phyloP scores from a whole-genome alignment of 331 rosid genomes.

The Phaseolus coccineus region DNA sequence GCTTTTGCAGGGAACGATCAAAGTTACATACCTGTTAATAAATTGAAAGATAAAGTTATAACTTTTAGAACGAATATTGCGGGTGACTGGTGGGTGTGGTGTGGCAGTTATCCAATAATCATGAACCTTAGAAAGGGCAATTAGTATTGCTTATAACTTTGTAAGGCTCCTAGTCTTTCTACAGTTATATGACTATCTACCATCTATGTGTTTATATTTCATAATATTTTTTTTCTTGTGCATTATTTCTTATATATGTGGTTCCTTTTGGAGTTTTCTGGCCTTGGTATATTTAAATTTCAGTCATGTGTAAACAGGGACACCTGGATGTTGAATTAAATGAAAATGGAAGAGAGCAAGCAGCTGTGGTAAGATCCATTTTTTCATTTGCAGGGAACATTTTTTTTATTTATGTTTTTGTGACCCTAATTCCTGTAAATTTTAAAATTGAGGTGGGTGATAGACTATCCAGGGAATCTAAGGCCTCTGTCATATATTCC shows the following conservation, averaged over 20 bases:
- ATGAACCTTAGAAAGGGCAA: background rate
- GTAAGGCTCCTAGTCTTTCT: background rate
- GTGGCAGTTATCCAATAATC: background rate
- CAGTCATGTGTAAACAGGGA: slow-evolving; percentile 63
- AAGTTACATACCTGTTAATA: background rate
- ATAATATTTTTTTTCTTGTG: slow-evolving; percentile 2
- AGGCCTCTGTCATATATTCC: slow-evolving; percentile 71
- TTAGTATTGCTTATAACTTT: background rate
- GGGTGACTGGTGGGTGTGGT: slow-evolving; percentile 15
- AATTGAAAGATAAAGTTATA: background rate
- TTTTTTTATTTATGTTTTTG: slow-evolving; percentile 15
- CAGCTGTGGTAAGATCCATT: slow-evolving; percentile 71
- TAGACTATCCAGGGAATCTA: slow-evolving; percentile 76
- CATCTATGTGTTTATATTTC: background rate
- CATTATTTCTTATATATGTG: slow-evolving; percentile 2
- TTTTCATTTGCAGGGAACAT: slow-evolving; percentile 14
- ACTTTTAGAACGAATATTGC: background rate
- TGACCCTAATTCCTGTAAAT: slow-evolving; percentile 33
- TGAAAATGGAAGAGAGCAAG: slow-evolving; percentile 92
- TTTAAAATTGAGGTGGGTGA: slow-evolving; percentile 73
- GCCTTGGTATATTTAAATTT: slow-evolving; percentile 26
- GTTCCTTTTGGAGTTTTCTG: slow-evolving; percentile 41
- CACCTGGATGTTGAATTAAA: slow-evolving; percentile 87
- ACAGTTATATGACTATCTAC: background rate
- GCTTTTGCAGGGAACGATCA: background rate